Percentiles rank a stretch among this genome's conserved stretches.
phyloP scores from a whole-genome alignment of 805 yeast species.

The Barnettozyma wickerhamii region DNA sequence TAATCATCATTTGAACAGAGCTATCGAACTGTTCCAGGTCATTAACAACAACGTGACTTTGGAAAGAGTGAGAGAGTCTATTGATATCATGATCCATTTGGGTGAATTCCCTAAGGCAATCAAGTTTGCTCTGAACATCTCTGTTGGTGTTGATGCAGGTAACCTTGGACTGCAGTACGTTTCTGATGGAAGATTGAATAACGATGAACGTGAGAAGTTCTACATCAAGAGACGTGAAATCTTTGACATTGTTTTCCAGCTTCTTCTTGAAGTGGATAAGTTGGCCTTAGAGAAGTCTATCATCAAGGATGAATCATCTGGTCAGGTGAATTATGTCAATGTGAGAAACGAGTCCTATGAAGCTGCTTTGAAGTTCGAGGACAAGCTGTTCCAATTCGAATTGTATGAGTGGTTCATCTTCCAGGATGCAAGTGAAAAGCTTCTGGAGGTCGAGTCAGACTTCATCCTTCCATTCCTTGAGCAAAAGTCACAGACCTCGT shows the following conservation, averaged over 20 bases:
- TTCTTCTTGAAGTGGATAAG: conserved; percentile 68
- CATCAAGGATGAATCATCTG: conserved; percentile 11
- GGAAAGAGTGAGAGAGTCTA: conserved; percentile 79
- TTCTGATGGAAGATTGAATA: conserved; percentile 43
- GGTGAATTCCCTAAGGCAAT: conserved; percentile 84
- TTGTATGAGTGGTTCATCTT: conserved; percentile 88
- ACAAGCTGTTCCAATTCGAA: conserved; percentile 85
- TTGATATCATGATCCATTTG: conserved; percentile 69
- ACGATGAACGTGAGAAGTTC: conserved; percentile 47
- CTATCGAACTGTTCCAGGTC: conserved; percentile 71
- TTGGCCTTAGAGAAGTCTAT: conserved; percentile 41
- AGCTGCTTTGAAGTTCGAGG: conserved; percentile 67
- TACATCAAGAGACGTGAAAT: conserved; percentile 53
- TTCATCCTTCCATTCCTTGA: conserved; percentile 74
- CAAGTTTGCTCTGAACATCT: conserved; percentile 72
- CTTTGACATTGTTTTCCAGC: conserved; percentile 70
- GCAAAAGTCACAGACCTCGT: conserved; percentile 56
- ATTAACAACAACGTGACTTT: conserved; percentile 74
- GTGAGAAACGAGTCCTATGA: conserved; percentile 70
- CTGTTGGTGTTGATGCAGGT: conserved; percentile 61
- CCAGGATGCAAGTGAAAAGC: conserved; percentile 70
- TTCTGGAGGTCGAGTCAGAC: conserved; percentile 78
- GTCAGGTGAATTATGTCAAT: conserved; percentile 34
- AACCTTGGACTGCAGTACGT: conserved; percentile 55
- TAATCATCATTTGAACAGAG: conserved; percentile 61